Base-by-base conservation (phyloP, 2,329 filamentous ascomycete genomes). In the Dactylella cylindrospora region DNA sequence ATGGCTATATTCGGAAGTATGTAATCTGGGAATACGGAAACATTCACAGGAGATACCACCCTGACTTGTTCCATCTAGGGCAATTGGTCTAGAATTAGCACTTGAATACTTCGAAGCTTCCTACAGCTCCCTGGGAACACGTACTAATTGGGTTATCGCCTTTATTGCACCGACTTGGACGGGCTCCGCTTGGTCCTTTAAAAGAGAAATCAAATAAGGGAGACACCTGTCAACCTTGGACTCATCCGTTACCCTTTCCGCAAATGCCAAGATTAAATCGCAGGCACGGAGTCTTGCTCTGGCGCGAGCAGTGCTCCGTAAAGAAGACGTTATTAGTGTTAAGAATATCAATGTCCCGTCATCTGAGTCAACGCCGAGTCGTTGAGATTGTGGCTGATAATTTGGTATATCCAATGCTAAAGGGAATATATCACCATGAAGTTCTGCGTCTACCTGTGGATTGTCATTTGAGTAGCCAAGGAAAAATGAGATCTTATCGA, bases 401-500 rank as follows among this genome's bases (percentile, higher is more conserved):
- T 89, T 90, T 3, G 90, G 90, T 59, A 96, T 86, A 71, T 90
- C 90, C 29, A 97, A 77, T 61, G 88, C 84, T 10, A 96, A 79
- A 0, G 91, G 90, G 54, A 95, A 88, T 41, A 72, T 65, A 35
- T 65, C 59, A 54, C 66, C 44, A 61, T 67, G 65, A 44, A 66
- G 72, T 39, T 68, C 68, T 53, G 71, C 66, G 29, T 68, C 69
- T 60, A 49, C 66, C 25, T 73, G 69, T 38, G 75, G 73, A 32
- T 78, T 78, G 35, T 83, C 77, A 22, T 82, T 80, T 5, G 43
- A 33, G 62, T 89, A 89, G 10, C 88, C 90, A 1, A 98, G 79
- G 55, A 95, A 94, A 70, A 94, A 95, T 0, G 91, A 90, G 46
- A 98, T 95, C 72, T 97, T 98, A 72, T 98, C 93, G 74, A 96